Evolutionary conservation across 2,329 filamentous ascomycete genomes (phyloP).

Genomic region (Xylariaceae sp.): DNA sequence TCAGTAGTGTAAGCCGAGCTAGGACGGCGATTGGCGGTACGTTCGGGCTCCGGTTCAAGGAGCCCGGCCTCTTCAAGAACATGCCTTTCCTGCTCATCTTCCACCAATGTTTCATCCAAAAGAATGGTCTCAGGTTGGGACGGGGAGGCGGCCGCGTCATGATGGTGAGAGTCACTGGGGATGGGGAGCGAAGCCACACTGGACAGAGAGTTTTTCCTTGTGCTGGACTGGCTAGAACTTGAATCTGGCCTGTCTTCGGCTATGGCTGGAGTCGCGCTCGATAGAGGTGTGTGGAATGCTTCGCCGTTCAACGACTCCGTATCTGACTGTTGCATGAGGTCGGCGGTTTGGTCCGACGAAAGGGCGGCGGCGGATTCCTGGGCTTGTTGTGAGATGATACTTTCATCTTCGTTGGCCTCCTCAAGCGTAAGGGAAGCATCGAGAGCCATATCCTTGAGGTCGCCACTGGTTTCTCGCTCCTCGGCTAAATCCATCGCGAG

Average conservation of each 20-base stretch:
- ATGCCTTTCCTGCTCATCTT: conserved; percentile 63
- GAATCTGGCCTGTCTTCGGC: conserved; percentile 40
- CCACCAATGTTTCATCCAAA: conserved; percentile 40
- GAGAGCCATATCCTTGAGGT: conserved; percentile 26
- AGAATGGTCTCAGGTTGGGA: conserved; percentile 30
- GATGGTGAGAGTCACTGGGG: conserved; percentile 31
- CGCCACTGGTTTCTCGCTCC: conserved; percentile 48
- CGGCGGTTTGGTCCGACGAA: conserved; percentile 32
- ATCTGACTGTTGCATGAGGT: conserved; percentile 30
- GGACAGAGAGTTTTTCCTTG: conserved; percentile 41
- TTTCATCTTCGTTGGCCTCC: conserved; percentile 36
- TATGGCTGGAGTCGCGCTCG: conserved; percentile 34
- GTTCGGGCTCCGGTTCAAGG: conserved; percentile 43
- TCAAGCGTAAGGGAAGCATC: conserved; percentile 23
- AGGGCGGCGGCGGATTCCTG: conserved; percentile 34
- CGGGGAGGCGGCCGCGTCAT: conserved; percentile 30
- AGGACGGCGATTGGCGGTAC: conserved; percentile 39
- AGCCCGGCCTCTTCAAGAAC: conserved; percentile 64
- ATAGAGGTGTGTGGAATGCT: conserved; percentile 46
- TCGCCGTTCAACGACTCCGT: conserved; percentile 40
- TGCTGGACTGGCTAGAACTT: conserved; percentile 32
- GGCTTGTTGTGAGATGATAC: conserved; percentile 33
- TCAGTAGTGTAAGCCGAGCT: conserved; percentile 39
- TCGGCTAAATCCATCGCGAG: conserved; percentile 80
- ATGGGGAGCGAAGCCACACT: conserved; percentile 39